Evolutionary conservation across 78 protist species (phyloP).

Genomic region (Dictyostelium intermedium): DNA sequence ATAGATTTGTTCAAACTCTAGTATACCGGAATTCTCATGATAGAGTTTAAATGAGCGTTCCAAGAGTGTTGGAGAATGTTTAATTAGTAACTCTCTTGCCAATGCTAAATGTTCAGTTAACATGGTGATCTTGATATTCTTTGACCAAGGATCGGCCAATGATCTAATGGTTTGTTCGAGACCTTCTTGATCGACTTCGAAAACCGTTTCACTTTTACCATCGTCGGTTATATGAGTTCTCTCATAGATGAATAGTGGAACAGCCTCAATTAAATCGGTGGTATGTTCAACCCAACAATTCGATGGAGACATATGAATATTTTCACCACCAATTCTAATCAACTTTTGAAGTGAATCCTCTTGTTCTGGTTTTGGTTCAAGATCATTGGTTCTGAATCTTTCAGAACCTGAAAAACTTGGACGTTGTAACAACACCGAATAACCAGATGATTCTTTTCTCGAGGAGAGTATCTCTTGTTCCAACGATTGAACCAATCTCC

Average conservation of each 20-base stretch:
- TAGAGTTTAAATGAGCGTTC: not conserved
- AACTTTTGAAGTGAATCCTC: slow-evolving; percentile 57
- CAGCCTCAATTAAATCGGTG: slow-evolving; percentile 78
- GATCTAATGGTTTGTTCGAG: slow-evolving; percentile 60
- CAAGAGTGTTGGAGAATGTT: not conserved
- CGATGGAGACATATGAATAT: slow-evolving; percentile 61
- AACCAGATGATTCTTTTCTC: not conserved
- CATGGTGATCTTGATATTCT: slow-evolving; percentile 47
- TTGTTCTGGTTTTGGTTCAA: slow-evolving; percentile 70
- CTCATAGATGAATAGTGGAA: slow-evolving; percentile 80
- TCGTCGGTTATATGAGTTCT: slow-evolving; percentile 4
- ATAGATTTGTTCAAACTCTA: not conserved
- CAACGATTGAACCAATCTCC: not conserved
- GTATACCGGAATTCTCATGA: not conserved
- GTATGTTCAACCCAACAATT: slow-evolving; percentile 72
- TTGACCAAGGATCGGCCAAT: slow-evolving; percentile 51
- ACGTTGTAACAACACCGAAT: slow-evolving; percentile 56
- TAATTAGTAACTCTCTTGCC: slow-evolving; percentile 45
- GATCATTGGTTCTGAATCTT: slow-evolving; percentile 62
- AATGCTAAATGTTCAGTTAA: slow-evolving; percentile 38
- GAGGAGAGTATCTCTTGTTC: not conserved
- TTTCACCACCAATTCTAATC: slow-evolving; percentile 69
- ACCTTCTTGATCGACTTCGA: slow-evolving; percentile 82
- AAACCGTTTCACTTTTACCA: slow-evolving; percentile 16
- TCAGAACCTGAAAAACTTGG: slow-evolving; percentile 44